Evolutionary conservation across 257 asterid species (phyloP).

Genomic region (Verbascum thapsus): DNA sequence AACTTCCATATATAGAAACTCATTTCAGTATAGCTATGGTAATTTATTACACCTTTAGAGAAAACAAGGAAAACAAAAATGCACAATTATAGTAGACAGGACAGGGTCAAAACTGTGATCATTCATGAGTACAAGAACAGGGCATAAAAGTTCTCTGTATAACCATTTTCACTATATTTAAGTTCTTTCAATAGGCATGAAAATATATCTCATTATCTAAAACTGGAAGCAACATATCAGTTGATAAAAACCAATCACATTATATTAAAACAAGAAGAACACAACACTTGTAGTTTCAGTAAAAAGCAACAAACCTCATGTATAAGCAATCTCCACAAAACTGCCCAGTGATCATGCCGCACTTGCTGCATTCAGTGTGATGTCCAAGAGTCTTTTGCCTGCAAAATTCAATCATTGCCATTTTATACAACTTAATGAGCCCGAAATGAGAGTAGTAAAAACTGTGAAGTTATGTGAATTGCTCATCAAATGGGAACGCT

Average conservation of each 20-base stretch:
- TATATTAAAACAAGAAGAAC: neutral
- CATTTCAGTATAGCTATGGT: neutral
- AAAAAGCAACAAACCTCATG: conserved; percentile 49
- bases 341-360: conserved; percentile 52
- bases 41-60: neutral
- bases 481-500: neutral
- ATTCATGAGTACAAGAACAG: neutral
- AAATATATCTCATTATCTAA: conserved; percentile 1
- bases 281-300: conserved; percentile 1
- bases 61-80: neutral
- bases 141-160: neutral
- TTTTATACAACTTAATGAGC: neutral
- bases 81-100: neutral
- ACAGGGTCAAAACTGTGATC: neutral
- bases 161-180: neutral
- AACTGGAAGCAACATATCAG: conserved; percentile 8
- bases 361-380: conserved; percentile 60
- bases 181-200: neutral
- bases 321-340: conserved; percentile 81
- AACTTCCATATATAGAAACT: neutral
- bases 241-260: neutral
- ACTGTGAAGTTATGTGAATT: neutral
- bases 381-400: conserved; percentile 68
- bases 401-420: conserved; percentile 10
- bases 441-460: neutral